Percentiles rank a stretch among this genome's conserved stretches.
phyloP scores from a whole-genome alignment of 768 basidiomycete genomes.

The Naganishia antarctica region DNA sequence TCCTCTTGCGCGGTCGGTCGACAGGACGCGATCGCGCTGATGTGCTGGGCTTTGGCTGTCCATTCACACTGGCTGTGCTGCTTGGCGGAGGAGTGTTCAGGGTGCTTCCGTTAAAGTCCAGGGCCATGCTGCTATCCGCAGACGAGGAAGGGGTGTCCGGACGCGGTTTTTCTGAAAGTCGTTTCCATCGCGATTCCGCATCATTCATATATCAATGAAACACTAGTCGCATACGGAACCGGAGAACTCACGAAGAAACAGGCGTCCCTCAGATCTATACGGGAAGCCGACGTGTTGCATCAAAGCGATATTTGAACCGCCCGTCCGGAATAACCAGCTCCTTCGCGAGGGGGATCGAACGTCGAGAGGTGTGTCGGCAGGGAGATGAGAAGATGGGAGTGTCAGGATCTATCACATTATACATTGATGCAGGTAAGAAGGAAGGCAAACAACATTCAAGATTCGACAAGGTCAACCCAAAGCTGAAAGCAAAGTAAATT shows the following conservation, averaged over 20 bases:
- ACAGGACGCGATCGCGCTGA: not conserved
- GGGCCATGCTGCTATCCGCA: not conserved
- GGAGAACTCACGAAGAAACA: not conserved
- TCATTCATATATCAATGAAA: not conserved
- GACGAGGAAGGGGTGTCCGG: not conserved
- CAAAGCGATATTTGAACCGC: not conserved
- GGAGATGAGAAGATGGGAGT: not conserved
- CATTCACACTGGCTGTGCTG: constrained; percentile 5
- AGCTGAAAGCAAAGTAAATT: not conserved
- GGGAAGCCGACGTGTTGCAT: no score
- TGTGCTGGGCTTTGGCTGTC: not conserved
- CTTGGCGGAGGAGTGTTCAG: constrained; percentile 12
- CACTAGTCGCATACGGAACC: not conserved
- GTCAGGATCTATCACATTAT: constrained; percentile 1
- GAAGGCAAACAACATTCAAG: no score
- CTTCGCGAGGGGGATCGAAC: not conserved
- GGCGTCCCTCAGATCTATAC: not conserved
- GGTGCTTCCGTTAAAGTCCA: not conserved
- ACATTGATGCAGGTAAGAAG: not conserved
- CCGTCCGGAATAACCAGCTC: not conserved
- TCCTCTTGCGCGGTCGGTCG: not conserved
- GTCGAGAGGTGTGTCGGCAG: not conserved
- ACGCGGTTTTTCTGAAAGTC: not conserved
- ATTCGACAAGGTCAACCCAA: no score
- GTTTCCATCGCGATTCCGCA: not conserved